Evolutionary conservation across 108 stramenopile genomes (phyloP).

Genomic region (Seminavis robusta): DNA sequence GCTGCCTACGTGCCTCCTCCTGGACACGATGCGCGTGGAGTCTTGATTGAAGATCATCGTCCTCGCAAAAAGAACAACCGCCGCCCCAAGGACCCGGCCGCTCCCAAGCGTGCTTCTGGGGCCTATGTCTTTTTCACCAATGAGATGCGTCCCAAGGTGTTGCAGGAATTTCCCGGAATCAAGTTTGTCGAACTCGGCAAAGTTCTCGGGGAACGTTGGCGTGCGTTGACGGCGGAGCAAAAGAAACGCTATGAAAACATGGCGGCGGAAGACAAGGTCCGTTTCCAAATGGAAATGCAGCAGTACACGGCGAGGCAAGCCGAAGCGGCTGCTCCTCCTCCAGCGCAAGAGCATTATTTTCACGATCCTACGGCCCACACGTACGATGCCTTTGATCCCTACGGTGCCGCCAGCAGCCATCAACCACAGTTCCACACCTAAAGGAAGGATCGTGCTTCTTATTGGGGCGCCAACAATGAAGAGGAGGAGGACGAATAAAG

Average conservation of each 20-base stretch:
- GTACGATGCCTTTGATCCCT: too few relatives aligned
- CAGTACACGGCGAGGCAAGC: conserved; percentile 66
- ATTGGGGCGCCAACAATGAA: too few relatives aligned
- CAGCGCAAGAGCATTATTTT: background rate
- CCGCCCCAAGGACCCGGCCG: conserved; percentile 64
- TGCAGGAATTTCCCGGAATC: conserved; percentile 78
- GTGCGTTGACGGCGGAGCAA: conserved; percentile 74
- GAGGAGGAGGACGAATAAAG: too few relatives aligned
- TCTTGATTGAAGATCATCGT: conserved; percentile 73
- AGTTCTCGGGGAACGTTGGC: conserved; percentile 89
- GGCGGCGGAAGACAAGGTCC: conserved; percentile 82
- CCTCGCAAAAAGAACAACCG: conserved; percentile 64
- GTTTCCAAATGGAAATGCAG: conserved; percentile 88
- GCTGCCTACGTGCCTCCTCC: conserved; percentile 69
- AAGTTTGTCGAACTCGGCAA: conserved; percentile 91
- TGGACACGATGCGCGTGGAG: conserved; percentile 78
- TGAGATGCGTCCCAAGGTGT: conserved; percentile 78
- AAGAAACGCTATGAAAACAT: conserved; percentile 84
- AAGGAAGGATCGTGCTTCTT: too few relatives aligned
- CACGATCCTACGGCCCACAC: too few relatives aligned
- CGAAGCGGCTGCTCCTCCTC: conserved; percentile 12
- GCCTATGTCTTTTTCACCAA: conserved; percentile 87
- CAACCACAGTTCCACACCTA: too few relatives aligned
- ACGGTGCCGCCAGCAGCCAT: too few relatives aligned
- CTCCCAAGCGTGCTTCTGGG: conserved; percentile 74